A percentile compares a stretch with the other conserved stretches of the same genome.
phyloP scores from a whole-genome alignment of 257 asterid species.

The Apocynum venetum region DNA sequence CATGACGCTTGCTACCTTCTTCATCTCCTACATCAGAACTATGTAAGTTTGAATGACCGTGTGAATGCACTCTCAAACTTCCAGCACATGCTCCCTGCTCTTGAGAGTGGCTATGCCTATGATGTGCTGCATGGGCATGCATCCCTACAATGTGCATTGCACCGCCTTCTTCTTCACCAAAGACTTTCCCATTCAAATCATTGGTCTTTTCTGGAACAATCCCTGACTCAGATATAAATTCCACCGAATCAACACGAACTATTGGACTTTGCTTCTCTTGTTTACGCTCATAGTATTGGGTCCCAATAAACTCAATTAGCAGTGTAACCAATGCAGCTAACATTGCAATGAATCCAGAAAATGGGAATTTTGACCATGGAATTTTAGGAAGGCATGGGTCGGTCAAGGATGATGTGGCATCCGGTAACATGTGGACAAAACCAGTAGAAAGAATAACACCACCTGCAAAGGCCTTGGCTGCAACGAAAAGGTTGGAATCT shows the following conservation, averaged over 20 bases:
- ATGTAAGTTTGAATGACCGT: constrained; percentile 57
- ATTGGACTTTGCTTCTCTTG: constrained; percentile 49
- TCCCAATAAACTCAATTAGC: constrained; percentile 81
- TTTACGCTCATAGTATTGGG: constrained; percentile 85
- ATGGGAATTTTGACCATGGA: constrained; percentile 88
- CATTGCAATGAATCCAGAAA: constrained; percentile 94
- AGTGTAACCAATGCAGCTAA: constrained; percentile 82
- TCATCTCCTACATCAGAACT: constrained; percentile 48
- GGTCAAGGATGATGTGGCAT: constrained; percentile 60
- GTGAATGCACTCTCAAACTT: constrained; percentile 32
- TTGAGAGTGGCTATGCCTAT: constrained; percentile 68
- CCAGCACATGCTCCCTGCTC: constrained; percentile 53
- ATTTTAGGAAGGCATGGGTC: constrained; percentile 59
- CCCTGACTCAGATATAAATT: constrained; percentile 45
- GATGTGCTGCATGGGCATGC: constrained; percentile 90
- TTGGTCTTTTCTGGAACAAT: constrained; percentile 46
- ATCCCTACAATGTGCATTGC: constrained; percentile 88
- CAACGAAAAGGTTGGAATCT: constrained; percentile 71
- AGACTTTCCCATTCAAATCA: constrained; percentile 36
- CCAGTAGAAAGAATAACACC: constrained; percentile 99
- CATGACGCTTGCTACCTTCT: constrained; percentile 58
- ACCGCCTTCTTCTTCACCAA: constrained; percentile 88
- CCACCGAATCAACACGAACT: constrained; percentile 35
- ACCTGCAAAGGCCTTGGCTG: constrained; percentile 91
- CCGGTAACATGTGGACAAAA: constrained; percentile 93